These are phyloP conservation scores for Nakazawaea laoshanensis DNA, from an alignment of 805 yeast species.

Conservation along the genomic window DNA sequence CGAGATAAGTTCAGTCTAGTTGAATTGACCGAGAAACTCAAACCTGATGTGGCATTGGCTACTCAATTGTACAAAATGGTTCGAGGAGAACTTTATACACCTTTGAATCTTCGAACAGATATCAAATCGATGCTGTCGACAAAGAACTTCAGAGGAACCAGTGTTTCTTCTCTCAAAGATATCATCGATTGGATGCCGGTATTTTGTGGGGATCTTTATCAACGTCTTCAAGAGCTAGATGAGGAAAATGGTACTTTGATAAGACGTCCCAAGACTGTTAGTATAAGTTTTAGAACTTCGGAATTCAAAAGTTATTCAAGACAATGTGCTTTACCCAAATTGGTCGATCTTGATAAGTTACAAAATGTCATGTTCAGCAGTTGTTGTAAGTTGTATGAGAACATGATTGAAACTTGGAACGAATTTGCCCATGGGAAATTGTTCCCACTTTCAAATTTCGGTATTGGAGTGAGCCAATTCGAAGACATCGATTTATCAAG, in stretches of 20 bases:
- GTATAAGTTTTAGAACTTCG: constrained; percentile 26
- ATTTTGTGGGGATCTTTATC: constrained; percentile 69
- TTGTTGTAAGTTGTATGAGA: constrained; percentile 15
- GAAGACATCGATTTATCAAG: constrained; percentile 25
- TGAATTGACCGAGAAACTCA: constrained; percentile 24
- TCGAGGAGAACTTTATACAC: constrained; percentile 52
- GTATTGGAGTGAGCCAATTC: constrained; percentile 46
- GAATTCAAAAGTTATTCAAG: constrained; percentile 24
- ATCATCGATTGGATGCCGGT: constrained; percentile 74
- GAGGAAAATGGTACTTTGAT: constrained; percentile 40
- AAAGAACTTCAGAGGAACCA: constrained; percentile 61
- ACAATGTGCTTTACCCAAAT: constrained; percentile 31
- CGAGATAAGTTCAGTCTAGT: constrained; percentile 36
- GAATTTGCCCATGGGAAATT: constrained; percentile 16
- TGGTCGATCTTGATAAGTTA: constrained; percentile 28
- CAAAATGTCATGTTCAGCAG: constrained; percentile 17
- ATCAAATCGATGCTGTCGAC: constrained; percentile 85
- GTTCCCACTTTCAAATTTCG: constrained; percentile 43
- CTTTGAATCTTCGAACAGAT: constrained; percentile 48
- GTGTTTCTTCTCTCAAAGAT: constrained; percentile 46
- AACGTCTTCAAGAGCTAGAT: constrained; percentile 63
- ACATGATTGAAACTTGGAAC: constrained; percentile 19
- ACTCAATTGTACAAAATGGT: constrained; percentile 49
- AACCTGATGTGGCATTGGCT: constrained; percentile 41
- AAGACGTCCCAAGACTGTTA: constrained; percentile 48